Evolutionary conservation across 1,284 basidiomycete genomes (phyloP), one percentile per base, ranked within the genome.

Genomic region (Sanghuangporus sanghuang): DNA sequence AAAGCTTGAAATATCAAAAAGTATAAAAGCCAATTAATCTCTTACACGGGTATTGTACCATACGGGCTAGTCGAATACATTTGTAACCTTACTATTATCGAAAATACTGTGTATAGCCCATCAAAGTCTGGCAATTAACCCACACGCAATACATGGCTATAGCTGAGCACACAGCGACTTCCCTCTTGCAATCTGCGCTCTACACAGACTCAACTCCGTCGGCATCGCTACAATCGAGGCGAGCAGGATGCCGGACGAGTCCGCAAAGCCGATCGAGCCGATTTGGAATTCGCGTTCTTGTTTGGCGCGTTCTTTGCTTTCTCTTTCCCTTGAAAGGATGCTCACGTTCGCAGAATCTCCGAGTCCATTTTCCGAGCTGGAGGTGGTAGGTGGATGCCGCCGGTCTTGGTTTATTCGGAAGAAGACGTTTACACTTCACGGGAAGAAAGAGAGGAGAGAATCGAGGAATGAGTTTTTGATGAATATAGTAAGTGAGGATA

Each of bases 271-370:
- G 40, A 94, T 87, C 0, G 90, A 92, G 7, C 93, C 93, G 64
- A 96, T 96, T 76, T 87, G 87, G 75, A 95, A 96, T 75, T 95
- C 93, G 62, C 85, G 84, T 72, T 93, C 90, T 71, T 92, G 89
- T 67, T 81, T 80, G 18, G 79, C 77, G 38, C 82, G 81, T 71
- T 89, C 87, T 21, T 36, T 55, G n/a, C 6, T 23, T 21, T 59
- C n/a, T 9, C 9, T n/a, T 18, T 16, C 14, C 14, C 12, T 44
- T 44, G n/a, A 18, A 8, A 5, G 42, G 42, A 44, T 44, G 12
- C 12, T 12, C 12, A 18, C 14, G 42, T 3, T 44, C 42, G 42
- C 12, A 8, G 42, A 3, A 32, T 32, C 27, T 32, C 27, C 27
- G 27, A 32, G 27, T 32, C 27, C 27, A 5, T 32, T 32, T 32